phyloP scores from a whole-genome alignment of 176 grass and related monocot genomes.

The Phyllostachys edulis region DNA sequence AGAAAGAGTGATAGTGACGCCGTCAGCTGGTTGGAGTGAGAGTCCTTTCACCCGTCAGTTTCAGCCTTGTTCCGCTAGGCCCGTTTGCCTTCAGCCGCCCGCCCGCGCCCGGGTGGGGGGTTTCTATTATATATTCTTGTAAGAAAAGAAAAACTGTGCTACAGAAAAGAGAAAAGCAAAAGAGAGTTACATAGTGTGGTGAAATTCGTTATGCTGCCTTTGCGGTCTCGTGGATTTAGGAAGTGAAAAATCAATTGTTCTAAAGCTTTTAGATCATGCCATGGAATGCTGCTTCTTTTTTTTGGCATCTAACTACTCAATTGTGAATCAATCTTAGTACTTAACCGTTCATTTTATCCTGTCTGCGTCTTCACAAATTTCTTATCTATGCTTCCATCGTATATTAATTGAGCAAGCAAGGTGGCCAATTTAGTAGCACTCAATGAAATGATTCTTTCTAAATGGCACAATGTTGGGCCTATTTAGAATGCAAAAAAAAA shows the following conservation, averaged over 20 bases:
- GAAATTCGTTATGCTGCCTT: neutral
- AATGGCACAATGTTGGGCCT: no score
- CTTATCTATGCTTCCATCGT: no score
- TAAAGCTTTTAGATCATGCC: neutral
- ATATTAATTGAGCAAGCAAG: no score
- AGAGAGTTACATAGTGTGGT: conserved; percentile 27
- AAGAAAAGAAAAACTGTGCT: conserved; percentile 42
- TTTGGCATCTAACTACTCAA: neutral
- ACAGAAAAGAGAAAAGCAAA: conserved; percentile 30
- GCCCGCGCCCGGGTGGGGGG: no score
- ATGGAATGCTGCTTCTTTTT: neutral
- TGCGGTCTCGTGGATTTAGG: neutral
- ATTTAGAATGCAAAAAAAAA: no score
- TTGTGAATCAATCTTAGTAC: neutral
- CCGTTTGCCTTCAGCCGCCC: neutral
- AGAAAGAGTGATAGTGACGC: conserved; percentile 28
- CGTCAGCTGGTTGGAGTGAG: conserved; percentile 34
- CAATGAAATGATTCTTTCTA: no score
- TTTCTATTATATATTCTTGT: conserved; percentile 42
- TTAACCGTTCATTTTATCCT: neutral
- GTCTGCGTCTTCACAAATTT: neutral
- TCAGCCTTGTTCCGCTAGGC: conserved; percentile 24
- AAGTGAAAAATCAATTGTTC: neutral
- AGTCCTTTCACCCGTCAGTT: conserved; percentile 25
- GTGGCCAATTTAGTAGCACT: no score